Base-by-base conservation (phyloP, 2,329 filamentous ascomycete genomes). In the Penicillium sp. region DNA sequence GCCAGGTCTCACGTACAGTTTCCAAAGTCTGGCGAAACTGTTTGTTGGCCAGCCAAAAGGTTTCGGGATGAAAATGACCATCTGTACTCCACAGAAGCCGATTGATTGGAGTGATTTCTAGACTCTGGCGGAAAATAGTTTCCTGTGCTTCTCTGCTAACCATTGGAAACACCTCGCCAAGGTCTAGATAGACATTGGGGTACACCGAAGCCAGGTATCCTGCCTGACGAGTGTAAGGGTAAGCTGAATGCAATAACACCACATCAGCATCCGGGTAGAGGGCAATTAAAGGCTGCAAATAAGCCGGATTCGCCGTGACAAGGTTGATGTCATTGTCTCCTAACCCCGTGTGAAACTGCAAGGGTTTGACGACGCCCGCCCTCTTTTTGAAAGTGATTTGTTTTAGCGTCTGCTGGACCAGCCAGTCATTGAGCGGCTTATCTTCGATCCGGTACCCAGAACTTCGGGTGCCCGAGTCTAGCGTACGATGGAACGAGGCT, bases 291-390 rank as follows among this genome's bases (percentile, higher is more conserved):
- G 72, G 66, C 54, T 93, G 85, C 15, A 94, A 66, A 50, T 84
- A 80, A 0, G 84, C 77, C 0, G 87, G 85, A 28, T 86, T 90
- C 0, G 85, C 76, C 34, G 74, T 75, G 2, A 77, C 67, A 16
- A 93, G 67, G 3, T 71, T 75, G 34, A 92, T 82, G 52, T 92
- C 85, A 48, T 81, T 84, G 55, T 92, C 86, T 1, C 86, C 85
- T 0, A 92, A 71, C 0, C 85, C 85, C 0, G 85, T 92, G 54
- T 93, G 86, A 47, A 94, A 84, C 54, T 93, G 86, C 9, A 93
- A 68, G 0, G 85, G 84, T 57, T 90, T 92, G 39, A 75, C 76
- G 40, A 61, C 50, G 1, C 64, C 62, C 2, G 57, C 59, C 12
- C 58, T 60, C 38, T 50, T 50, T 16, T 53, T 67, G 61, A 35